Base-by-base conservation (phyloP, 352 stramenopile species). In the Peronospora belbahrii region DNA sequence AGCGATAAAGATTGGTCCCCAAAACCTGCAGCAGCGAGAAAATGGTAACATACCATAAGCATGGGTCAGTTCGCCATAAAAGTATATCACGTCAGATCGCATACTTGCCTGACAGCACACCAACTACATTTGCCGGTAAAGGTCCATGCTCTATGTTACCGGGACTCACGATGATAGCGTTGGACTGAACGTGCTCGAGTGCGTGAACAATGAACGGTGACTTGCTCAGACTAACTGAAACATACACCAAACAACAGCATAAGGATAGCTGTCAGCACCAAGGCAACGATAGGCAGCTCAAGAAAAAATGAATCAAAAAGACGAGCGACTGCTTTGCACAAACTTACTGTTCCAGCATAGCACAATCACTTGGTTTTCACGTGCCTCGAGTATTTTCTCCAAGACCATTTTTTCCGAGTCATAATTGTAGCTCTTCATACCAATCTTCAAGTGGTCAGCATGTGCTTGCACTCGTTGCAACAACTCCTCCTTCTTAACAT, bases 291-390 rank as follows among this genome's bases (percentile, higher is more conserved):
- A 27, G 17, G 7, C 24, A 28, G 24, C 7, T 24, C 17, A 6
- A 19, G 35, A 36, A 10, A 45, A 11, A 32, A n/a, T 2, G 10
- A 30, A 2, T 2, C 30, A 11, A 9, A 1, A 19, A 23, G 7
- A 3, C 7, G 20, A 39, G 22, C 19, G 13, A 45, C 9, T 6
- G 6, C n/a, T n/a, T 10, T 38, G 0, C 15, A 22, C 9, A 22
- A 42, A 48, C 56, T 35, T 46, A 67, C 58, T 67, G 32, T 71
- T 59, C 53, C 58, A 67, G 18, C 48, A 48, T 24, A 83, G 23
- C 5, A 83, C 53, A 24, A 83, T 50, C 18, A 60, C 30, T 41
- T 59, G 51, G 7, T 63, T 39, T 37, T 36, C 18, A 14, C 44
- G 41, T 19, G 41, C 31, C 23, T 48, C 42, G 3, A 66, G 47